Base-by-base conservation (phyloP, 2,329 filamentous ascomycete genomes). In the Trichoderma polysporum region DNA sequence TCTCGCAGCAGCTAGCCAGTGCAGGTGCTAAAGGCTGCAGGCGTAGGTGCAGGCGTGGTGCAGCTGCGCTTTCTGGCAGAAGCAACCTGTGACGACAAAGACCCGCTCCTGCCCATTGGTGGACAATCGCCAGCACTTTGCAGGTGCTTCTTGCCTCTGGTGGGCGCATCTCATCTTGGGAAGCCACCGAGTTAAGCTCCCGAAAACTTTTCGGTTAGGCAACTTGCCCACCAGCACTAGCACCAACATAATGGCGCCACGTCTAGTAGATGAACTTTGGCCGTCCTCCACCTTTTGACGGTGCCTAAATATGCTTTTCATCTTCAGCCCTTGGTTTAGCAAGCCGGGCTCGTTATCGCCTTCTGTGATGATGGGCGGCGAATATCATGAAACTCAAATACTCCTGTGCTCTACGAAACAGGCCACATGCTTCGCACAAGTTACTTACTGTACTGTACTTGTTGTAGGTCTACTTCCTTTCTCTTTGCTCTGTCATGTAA, bases 171-270 rank as follows among this genome's bases (percentile, higher is more conserved):
- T 53, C 59, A 63, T 63, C 60, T 63, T 33, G 37, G 50, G 49
- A 53, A 63, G 49, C 60, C 60, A 19, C 60, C 25, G 47, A 45
- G 47, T 63, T 63, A 63, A 63, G 60, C 60, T 63, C 60, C 60
- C 60, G 60, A 63, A 63, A 53, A 53, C 49, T 63, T 33, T 53
- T 54, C 49, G 60, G 60, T 35, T 63, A 63, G 27, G 49, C 49
- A 33, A 19, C 4, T 45, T 45, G 41, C 9, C 58, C 49, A 61
- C 39, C 19, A 33, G 39, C n/a, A 29, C 41, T 60, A 47, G 57
- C 49, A 54, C 60, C n/a, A 27, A 50, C 33, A 54, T 41, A 29
- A 41, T 63, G 50, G 60, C 37, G 57, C 57, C 57, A 60, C 31
- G 49, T 31, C 12, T 41, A 35, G 49, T 47, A 60, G 49, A 41